A percentile compares a stretch with the other conserved stretches of the same genome.
These are phyloP conservation scores for Phlebopus sp. DNA, from an alignment of 1,284 basidiomycete species.

Conservation along the genomic window DNA sequence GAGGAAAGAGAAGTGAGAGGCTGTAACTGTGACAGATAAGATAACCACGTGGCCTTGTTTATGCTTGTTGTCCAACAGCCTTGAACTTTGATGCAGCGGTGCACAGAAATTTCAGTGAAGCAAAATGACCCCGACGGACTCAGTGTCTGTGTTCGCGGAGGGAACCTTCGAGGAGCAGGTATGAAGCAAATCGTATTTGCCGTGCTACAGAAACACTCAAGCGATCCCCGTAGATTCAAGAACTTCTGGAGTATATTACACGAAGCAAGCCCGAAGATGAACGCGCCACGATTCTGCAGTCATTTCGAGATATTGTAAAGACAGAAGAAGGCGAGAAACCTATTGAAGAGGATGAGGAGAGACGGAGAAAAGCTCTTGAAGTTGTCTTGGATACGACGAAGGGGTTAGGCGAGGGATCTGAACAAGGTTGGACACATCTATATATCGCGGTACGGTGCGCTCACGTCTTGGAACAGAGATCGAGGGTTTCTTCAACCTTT, in stretches of 20 bases:
- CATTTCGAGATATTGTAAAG: constrained; percentile 62
- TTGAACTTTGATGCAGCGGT: constrained; percentile 7
- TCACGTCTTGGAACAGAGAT: constrained; percentile 50
- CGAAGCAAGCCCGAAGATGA: constrained; percentile 69
- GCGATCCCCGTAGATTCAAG: constrained; percentile 58
- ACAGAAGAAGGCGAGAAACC: constrained; percentile 52
- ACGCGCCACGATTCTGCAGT: constrained; percentile 58
- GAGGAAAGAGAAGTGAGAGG: neutral
- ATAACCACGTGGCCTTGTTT: constrained; percentile 14
- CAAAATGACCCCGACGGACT: constrained; percentile 46
- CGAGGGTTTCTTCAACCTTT: constrained; percentile 84
- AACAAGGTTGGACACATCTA: constrained; percentile 53
- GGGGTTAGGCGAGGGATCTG: constrained; percentile 68
- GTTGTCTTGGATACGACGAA: constrained; percentile 63
- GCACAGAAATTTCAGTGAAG: constrained; percentile 11
- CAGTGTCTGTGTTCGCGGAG: constrained; percentile 83
- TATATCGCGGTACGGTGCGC: neutral
- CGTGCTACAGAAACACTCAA: neutral
- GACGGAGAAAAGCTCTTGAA: constrained; percentile 51
- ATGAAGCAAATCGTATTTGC: constrained; percentile 11
- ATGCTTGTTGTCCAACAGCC: constrained; percentile 10
- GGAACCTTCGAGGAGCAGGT: constrained; percentile 89
- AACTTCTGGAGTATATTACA: constrained; percentile 76
- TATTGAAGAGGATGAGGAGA: constrained; percentile 50
- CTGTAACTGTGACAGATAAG: neutral